phyloP scores from a whole-genome alignment of 2,329 filamentous ascomycete genomes.

The Claviceps sp. region DNA sequence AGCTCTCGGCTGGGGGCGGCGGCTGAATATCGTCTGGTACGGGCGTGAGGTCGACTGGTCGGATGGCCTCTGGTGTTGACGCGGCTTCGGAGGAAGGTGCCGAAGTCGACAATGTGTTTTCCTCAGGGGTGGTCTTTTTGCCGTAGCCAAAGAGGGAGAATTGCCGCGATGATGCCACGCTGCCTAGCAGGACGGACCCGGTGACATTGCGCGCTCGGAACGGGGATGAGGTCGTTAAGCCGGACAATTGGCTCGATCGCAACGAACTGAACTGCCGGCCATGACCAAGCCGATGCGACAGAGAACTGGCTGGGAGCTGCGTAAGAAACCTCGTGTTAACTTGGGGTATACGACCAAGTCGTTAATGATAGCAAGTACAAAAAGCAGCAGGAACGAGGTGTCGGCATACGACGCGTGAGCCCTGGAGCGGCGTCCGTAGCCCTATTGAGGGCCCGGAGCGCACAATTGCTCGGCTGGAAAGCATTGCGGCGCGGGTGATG shows the following conservation, averaged over 20 bases:
- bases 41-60: constrained; percentile 3
- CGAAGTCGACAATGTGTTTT: constrained; percentile 4
- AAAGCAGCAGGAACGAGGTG: neutral
- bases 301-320: constrained; percentile 14
- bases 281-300: constrained; percentile 18
- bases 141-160: constrained; percentile 24
- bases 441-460: constrained; percentile 23
- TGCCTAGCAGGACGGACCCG: constrained; percentile 19
- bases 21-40: constrained; percentile 7
- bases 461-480: constrained; percentile 31
- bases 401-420: constrained; percentile 15
- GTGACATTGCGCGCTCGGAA: constrained; percentile 10
- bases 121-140: constrained; percentile 13
- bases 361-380: neutral
- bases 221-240: constrained; percentile 12
- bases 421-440: constrained; percentile 17
- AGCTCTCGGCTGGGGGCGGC: constrained; percentile 10
- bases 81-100: constrained; percentile 6
- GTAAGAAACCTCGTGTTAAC: neutral
- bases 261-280: constrained; percentile 21
- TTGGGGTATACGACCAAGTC: too few species aligned
- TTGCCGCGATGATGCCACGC: constrained; percentile 16
- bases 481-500: constrained; percentile 21
- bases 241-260: constrained; percentile 10
- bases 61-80: constrained; percentile 8